phyloP scores from a whole-genome alignment of 345 rosid species.

The Ceriops zippeliana region DNA sequence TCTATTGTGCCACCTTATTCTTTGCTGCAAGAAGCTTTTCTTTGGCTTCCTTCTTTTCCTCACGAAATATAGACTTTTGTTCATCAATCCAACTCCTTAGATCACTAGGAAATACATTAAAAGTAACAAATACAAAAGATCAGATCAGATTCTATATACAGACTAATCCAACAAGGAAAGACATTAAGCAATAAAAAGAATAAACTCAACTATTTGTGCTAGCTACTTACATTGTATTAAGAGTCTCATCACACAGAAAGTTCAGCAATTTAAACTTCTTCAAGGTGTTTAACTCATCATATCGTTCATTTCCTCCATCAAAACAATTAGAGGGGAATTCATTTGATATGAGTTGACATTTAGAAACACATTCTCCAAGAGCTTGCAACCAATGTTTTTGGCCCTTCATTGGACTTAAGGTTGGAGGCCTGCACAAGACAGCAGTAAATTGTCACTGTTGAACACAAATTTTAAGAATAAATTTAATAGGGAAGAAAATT shows the following conservation, averaged over 20 bases:
- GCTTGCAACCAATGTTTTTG: conserved; percentile 55
- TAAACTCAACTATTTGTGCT: background rate
- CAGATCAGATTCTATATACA: background rate
- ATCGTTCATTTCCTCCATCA: conserved; percentile 37
- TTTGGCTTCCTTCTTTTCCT: conserved; percentile 48
- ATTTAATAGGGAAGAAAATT: conserved; percentile 6
- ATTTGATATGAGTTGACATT: conserved; percentile 33
- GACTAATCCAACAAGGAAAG: background rate
- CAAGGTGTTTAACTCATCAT: conserved; percentile 35
- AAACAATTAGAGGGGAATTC: conserved; percentile 38
- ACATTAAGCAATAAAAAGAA: background rate
- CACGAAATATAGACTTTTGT: conserved; percentile 36
- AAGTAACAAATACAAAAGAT: background rate
- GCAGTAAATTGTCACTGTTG: conserved; percentile 8
- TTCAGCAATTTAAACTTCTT: conserved; percentile 54
- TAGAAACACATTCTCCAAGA: conserved; percentile 39
- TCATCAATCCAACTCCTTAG: conserved; percentile 61
- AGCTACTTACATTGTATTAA: conserved; percentile 53
- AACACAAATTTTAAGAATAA: conserved; percentile 1
- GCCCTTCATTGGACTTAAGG: conserved; percentile 38
- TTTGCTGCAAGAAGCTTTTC: conserved; percentile 49
- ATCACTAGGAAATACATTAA: conserved; percentile 26
- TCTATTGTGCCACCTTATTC: conserved; percentile 49
- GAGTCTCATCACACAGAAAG: conserved; percentile 65
- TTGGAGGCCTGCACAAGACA: conserved; percentile 41